A percentile compares a stretch with the other conserved stretches of the same genome.
Evolutionary conservation across 2,329 filamentous ascomycete species (phyloP).

Genomic region (Alternaria brassicae): DNA sequence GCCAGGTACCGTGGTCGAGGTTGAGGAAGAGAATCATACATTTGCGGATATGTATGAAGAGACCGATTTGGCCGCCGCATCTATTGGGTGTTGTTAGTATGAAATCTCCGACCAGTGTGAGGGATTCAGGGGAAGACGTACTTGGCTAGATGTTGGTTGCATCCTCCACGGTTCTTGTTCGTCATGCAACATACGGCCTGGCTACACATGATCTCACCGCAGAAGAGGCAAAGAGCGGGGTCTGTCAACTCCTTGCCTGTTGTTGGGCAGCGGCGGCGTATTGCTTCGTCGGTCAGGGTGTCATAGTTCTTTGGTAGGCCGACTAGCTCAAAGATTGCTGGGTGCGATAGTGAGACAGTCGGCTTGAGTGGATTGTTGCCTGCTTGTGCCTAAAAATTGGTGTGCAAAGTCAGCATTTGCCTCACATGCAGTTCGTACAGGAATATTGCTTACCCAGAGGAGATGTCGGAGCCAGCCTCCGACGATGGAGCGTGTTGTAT

Average conservation of each 20-base stretch:
- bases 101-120: too few relatives aligned
- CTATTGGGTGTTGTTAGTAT: slow-evolving; percentile 54
- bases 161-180: slow-evolving; percentile 65
- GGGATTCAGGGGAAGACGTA: too few relatives aligned
- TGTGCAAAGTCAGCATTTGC: background rate
- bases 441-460: slow-evolving; percentile 29
- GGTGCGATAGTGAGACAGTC: slow-evolving; percentile 71
- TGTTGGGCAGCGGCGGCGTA: slow-evolving; percentile 80
- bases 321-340: slow-evolving; percentile 91
- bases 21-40: slow-evolving; percentile 91
- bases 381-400: slow-evolving; percentile 30
- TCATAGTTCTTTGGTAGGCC: slow-evolving; percentile 93
- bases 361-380: slow-evolving; percentile 52
- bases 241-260: slow-evolving; percentile 92
- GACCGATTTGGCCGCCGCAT: slow-evolving; percentile 87
- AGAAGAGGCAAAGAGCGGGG: slow-evolving; percentile 90
- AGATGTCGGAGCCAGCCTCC: slow-evolving; percentile 78
- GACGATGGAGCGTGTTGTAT: slow-evolving; percentile 59
- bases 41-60: slow-evolving; percentile 97
- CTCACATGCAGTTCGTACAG: background rate
- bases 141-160: slow-evolving; percentile 88
- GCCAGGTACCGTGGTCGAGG: slow-evolving; percentile 80
- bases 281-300: slow-evolving; percentile 88
- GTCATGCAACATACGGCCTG: slow-evolving; percentile 91
- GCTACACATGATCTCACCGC: slow-evolving; percentile 94